A percentile compares a stretch with the other conserved stretches of the same genome.
These are phyloP conservation scores for Dendrobium officinale DNA, from an alignment of 106 monocot species.

Conservation along the genomic window DNA sequence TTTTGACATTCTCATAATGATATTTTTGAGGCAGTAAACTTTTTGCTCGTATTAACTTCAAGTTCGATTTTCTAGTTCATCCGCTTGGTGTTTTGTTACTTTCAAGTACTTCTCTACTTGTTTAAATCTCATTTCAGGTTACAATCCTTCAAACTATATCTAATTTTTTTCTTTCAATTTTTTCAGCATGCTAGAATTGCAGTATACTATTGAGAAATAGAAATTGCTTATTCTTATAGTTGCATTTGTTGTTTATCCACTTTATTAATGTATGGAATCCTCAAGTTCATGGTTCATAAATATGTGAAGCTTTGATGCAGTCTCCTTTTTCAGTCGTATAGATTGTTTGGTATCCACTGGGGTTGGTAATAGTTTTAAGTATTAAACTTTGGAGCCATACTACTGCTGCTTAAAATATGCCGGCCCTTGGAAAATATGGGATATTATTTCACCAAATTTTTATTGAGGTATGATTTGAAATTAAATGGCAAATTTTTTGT, in stretches of 20 bases:
- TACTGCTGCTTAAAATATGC: background rate
- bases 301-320: background rate
- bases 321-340: background rate
- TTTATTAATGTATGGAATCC: too few relatives aligned
- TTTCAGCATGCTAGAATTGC: background rate
- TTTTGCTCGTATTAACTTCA: too few relatives aligned
- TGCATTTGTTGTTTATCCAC: too few relatives aligned
- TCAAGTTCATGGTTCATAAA: too few relatives aligned
- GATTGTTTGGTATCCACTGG: background rate
- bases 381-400: background rate
- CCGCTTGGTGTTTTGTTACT: too few relatives aligned
- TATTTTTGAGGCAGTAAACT: too few relatives aligned
- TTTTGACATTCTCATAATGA: too few relatives aligned
- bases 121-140: too few relatives aligned
- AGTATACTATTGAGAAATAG: background rate
- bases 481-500: background rate
- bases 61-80: too few relatives aligned
- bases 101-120: too few relatives aligned
- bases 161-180: background rate
- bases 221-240: too few relatives aligned
- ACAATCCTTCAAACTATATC: background rate
- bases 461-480: background rate
- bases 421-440: background rate
- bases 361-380: background rate
- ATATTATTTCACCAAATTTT: background rate